Base-by-base conservation (phyloP, 2,329 filamentous ascomycete genomes). In the Penicillium occitanis region DNA sequence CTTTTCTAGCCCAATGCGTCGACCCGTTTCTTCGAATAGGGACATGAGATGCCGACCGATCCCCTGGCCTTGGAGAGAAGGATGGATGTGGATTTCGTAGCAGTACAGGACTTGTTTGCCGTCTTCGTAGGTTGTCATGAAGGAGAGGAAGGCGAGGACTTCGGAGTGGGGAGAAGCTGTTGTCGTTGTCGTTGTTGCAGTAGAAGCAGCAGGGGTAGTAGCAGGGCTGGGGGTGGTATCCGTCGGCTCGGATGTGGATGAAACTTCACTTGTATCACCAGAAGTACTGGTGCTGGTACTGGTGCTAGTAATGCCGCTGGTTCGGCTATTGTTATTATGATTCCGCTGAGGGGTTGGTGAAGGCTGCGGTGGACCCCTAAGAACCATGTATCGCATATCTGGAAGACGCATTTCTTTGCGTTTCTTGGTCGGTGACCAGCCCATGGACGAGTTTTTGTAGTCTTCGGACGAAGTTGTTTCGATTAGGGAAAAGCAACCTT, bases 1-100 rank as follows among this genome's bases (percentile, higher is more conserved):
- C 76, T 88, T 88, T 61, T 79, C 74, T 66, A 87, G 72, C 0
- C 80, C 80, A 17, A 83, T 76, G 1, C 76, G 76, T 30, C 70
- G 66, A 11, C 83, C 86, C 33, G 85, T 78, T 1, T 71, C 67
- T 70, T 87, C 84, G 17, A 82, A 81, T 53, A 81, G 68, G 1
- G 68, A 63, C 76, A 89, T 81, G 65, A 89, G 72, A 44, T 79
- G 74, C 35, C 70, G 76, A 1, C 87, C 87, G 2, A 88, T 66
- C 0, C 86, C 85, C n/a, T 72, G 76, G 7, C 82, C 79, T 50
- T 84, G 81, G 5, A 81, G 72, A 2, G 61, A 59, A 0, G 79
- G 74, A 1, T 74, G 70, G 7, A 88, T 78, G 69, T 89, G 87
- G 13, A 89, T 80, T 73, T 89, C 87, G 75, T 89, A 89, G 70